Conservation (phyloP, 768 basidiomycete species). For the Coprinopsis strossmayeri region DNA sequence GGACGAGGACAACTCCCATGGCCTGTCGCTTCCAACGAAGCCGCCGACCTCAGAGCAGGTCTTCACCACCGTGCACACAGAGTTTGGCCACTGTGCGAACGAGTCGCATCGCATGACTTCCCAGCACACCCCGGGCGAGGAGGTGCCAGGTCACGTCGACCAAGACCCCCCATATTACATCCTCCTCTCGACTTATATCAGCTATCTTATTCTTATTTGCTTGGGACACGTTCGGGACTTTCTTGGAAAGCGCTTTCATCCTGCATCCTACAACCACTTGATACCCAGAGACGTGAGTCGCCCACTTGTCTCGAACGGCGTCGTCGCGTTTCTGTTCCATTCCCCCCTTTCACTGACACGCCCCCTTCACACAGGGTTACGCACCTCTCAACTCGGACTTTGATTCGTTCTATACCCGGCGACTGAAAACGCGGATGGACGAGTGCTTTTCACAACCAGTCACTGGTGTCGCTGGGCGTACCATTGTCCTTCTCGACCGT, state of each 20-base stretch:
- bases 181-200: constrained; percentile 85
- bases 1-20: constrained; percentile 42
- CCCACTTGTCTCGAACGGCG: too few relatives aligned
- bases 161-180: constrained; percentile 92
- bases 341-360: not conserved
- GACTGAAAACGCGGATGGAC: constrained; percentile 89
- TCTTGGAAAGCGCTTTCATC: constrained; percentile 76
- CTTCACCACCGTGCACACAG: constrained; percentile 75
- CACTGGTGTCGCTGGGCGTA: constrained; percentile 93
- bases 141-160: constrained; percentile 51
- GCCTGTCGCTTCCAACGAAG: constrained; percentile 51
- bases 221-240: constrained; percentile 95
- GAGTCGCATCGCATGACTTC: constrained; percentile 66
- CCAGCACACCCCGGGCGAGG: constrained; percentile 45
- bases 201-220: constrained; percentile 87
- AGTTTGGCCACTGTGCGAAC: constrained; percentile 89
- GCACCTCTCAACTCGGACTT: constrained; percentile 97
- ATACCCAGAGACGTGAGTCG: constrained; percentile 76
- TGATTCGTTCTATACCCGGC: constrained; percentile 98
- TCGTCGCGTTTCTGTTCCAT: too few relatives aligned
- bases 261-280: constrained; percentile 70
- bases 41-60: constrained; percentile 79
- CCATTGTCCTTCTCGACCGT: constrained; percentile 81
- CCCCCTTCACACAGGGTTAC: constrained; percentile 60
- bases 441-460: constrained; percentile 92